Evolutionary conservation across 495 filamentous ascomycete species (phyloP).

Genomic region (Pseudoneurospora amorphoporcata): DNA sequence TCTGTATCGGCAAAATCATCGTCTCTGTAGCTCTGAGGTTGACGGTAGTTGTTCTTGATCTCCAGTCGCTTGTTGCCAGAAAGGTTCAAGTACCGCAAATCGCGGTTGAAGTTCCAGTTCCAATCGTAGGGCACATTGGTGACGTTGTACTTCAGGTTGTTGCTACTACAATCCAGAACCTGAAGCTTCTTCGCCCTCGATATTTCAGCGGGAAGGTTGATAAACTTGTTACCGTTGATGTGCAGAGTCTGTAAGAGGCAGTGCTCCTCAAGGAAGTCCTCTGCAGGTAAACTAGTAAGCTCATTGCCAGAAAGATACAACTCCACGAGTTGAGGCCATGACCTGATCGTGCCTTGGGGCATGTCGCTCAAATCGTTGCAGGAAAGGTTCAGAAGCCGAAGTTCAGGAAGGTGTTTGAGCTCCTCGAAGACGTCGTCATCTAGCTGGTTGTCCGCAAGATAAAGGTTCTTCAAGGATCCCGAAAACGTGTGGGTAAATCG

Average conservation of each 20-base stretch:
- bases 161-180: slow-evolving; percentile 90
- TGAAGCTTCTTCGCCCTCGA: slow-evolving; percentile 83
- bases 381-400: slow-evolving; percentile 84
- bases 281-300: slow-evolving; percentile 78
- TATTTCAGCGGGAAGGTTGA: slow-evolving; percentile 89
- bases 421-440: slow-evolving; percentile 93
- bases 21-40: slow-evolving; percentile 47
- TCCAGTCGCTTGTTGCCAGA: slow-evolving; percentile 96
- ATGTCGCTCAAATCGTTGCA: slow-evolving; percentile 93
- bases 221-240: slow-evolving; percentile 96
- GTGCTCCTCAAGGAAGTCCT: slow-evolving; percentile 77
- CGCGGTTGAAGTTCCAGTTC: slow-evolving; percentile 99
- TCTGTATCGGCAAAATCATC: slow-evolving; percentile 60
- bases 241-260: slow-evolving; percentile 79
- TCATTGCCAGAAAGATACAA: slow-evolving; percentile 95
- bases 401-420: slow-evolving; percentile 67
- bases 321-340: slow-evolving; percentile 81
- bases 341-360: slow-evolving; percentile 72
- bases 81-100: slow-evolving; percentile 89
- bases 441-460: slow-evolving; percentile 86
- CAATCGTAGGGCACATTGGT: slow-evolving; percentile 99
- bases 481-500: slow-evolving; percentile 75
- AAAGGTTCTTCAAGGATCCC: slow-evolving; percentile 69
- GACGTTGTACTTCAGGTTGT: slow-evolving; percentile 96
- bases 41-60: slow-evolving; percentile 51